Base-by-base conservation (phyloP, 768 basidiomycete species). In the Pisolithus marmoratus region DNA sequence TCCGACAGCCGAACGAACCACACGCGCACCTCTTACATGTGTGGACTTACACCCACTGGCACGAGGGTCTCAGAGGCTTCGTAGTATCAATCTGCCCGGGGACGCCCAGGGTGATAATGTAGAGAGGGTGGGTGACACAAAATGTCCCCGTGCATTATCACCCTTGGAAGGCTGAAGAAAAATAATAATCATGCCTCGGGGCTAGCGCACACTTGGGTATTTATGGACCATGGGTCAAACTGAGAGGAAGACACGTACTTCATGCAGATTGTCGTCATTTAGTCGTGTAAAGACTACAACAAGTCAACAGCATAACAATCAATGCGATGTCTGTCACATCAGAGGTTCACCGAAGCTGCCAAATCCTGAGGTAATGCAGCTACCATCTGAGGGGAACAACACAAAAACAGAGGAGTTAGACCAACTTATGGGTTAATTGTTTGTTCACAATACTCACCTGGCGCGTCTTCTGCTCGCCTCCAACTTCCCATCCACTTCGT, bases 401-500 rank as follows among this genome's bases (percentile, higher is more conserved):
- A 8, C 29, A 34, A 36, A 41, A 49, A 8, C 47, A 27, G 42
- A 50, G 43, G 43, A 34, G 14, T 17, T 14, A 24, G 27, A 29
- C 44, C 23, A 19, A 22, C 38, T n/a, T 14, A 24, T 23, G 26
- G 15, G 40, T 19, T 36, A 17, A 29, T 29, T 29, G 29, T 29
- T 29, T 36, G 17, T 17, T 23, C 22, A 44, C 37, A 48, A 48
- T 38, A 64, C 71, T 57, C 54, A 90, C 90, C 78, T 80, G 81
- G 27, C 69, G 72, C 51, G 80, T 71, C 53, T 80, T 69, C 37
- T 81, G 81, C 65, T 85, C 78, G 2, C 91, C 91, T 12, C 94
- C 92, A 36, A 90, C 86, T 40, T 91, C 90, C 94, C 93, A 96
- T 8, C 87, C 87, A 51, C 75, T 78, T 54, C 82, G 77, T 6